Evolutionary conservation across 1,139 yeast genomes (phyloP).

Genomic region (Saccharomyces hybrid): DNA sequence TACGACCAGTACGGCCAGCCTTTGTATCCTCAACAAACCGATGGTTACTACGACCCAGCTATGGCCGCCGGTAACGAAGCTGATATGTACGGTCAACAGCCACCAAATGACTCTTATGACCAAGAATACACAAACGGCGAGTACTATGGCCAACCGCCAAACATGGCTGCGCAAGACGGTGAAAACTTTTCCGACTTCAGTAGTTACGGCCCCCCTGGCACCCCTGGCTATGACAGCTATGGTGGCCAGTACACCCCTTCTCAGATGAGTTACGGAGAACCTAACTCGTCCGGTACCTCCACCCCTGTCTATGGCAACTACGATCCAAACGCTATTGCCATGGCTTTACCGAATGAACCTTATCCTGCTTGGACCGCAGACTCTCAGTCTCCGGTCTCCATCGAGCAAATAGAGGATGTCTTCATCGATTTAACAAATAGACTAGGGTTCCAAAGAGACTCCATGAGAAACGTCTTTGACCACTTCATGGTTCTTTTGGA

Average conservation of each 20-base stretch:
- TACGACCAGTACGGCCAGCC: conserved; percentile 31
- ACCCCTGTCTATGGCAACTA: conserved; percentile 86
- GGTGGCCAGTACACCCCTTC: conserved; percentile 62
- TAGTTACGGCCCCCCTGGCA: conserved; percentile 55
- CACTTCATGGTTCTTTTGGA: conserved; percentile 90
- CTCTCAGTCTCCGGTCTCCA: conserved; percentile 72
- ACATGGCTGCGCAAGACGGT: conserved; percentile 49
- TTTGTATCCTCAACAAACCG: conserved; percentile 11
- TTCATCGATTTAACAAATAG: conserved; percentile 83
- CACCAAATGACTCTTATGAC: conserved; percentile 45
- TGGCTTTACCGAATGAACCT: conserved; percentile 57
- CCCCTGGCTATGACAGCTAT: conserved; percentile 71
- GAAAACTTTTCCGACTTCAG: conserved; percentile 76
- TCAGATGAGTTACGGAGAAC: conserved; percentile 76
- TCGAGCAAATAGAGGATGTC: conserved; percentile 86
- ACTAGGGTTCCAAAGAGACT: conserved; percentile 96
- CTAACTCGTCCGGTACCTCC: conserved; percentile 86
- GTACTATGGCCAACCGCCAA: conserved; percentile 42
- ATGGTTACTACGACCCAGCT: conserved; percentile 12
- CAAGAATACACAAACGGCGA: conserved; percentile 30
- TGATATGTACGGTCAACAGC: conserved; percentile 17
- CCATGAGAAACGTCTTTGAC: conserved; percentile 95
- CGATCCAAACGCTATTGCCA: conserved; percentile 58
- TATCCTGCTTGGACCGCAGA: conserved; percentile 97
- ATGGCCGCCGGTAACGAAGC: conserved; percentile 15